Evolutionary conservation across 768 basidiomycete species (phyloP).

Genomic region (Lactarius tabidus): DNA sequence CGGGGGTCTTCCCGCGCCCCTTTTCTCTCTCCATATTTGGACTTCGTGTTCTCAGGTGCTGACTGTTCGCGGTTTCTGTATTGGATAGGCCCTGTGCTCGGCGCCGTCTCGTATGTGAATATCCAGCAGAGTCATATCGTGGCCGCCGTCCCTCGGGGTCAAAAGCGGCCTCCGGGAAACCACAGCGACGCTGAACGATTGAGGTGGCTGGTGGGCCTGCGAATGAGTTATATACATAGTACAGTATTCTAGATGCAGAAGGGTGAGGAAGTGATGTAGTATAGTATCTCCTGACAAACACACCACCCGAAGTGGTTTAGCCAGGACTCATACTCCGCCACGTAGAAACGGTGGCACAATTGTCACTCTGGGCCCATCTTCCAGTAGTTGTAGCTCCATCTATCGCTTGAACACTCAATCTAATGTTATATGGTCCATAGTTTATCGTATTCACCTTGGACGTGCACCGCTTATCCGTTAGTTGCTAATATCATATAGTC

Average conservation of each 20-base stretch:
- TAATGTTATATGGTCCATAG: background rate
- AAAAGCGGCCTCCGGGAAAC: slow-evolving; percentile 2
- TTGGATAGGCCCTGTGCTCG: slow-evolving; percentile 20
- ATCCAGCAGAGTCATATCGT: slow-evolving; percentile 20
- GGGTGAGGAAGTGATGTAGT: background rate
- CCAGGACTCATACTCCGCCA: background rate
- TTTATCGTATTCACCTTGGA: background rate
- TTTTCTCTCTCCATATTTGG: background rate
- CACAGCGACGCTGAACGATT: background rate
- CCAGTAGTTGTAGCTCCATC: background rate
- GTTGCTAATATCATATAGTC: background rate
- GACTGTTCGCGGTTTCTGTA: background rate
- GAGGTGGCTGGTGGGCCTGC: background rate
- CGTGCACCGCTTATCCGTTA: background rate
- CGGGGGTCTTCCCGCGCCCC: background rate
- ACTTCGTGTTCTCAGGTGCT: background rate
- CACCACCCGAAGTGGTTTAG: background rate
- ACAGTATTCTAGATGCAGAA: background rate
- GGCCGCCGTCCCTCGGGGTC: slow-evolving; percentile 18
- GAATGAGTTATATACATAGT: background rate
- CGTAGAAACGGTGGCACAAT: background rate
- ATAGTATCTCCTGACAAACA: background rate
- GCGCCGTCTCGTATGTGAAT: slow-evolving; percentile 21
- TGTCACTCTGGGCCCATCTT: background rate
- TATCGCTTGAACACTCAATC: background rate